Evolutionary conservation across 1,139 yeast species (phyloP), one percentile per base, ranked within the genome.

Genomic region (Suhomyces bribrorum): DNA sequence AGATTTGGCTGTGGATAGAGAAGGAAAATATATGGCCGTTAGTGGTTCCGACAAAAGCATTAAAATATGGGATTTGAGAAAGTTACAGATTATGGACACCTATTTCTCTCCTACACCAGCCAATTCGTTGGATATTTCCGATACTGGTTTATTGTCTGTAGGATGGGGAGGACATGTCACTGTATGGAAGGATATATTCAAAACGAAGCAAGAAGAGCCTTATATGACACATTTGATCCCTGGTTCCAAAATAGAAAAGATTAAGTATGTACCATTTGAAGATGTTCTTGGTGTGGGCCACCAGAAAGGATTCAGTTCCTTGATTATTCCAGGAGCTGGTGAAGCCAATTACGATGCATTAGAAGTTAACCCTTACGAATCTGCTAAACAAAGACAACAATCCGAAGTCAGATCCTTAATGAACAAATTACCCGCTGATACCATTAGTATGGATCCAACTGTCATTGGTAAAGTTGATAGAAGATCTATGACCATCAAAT

Each of bases 161-260:
- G 86, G 95, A 3, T 88, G 97, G 90, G 96, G 97, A 9, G 88
- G 97, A 0, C 96, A 89, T 62, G 86, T 90, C 2, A 88, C 95
- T 3, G 73, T 86, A 9, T 87, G 95, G 95, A 86, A 86, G 54
- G 90, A 86, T 58, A 74, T 79, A 14, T 75, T 83, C 49, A 81
- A 75, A 58, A 48, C 65, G 2, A 78, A 73, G 48, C 88, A 83
- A 54, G 69, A 77, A 25, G 76, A 85, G 5, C 97, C 97, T 24
- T 94, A 94, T 56, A 88, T 94, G 97, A 83, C 83, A 45, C 97
- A 92, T 61, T 64, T 88, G 50, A 66, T 86, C 26, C 86, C 97
- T 3, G 86, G 96, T 1, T 81, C 88, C 23, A 81, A 77, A 49
- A 73, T 88, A 14, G 82, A 79, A 50, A 78, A 76, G 44, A 68